Evolutionary conservation across 495 filamentous ascomycete genomes (phyloP), one percentile per base, ranked within the genome.

Genomic region (Annulohypoxylon stygium): DNA sequence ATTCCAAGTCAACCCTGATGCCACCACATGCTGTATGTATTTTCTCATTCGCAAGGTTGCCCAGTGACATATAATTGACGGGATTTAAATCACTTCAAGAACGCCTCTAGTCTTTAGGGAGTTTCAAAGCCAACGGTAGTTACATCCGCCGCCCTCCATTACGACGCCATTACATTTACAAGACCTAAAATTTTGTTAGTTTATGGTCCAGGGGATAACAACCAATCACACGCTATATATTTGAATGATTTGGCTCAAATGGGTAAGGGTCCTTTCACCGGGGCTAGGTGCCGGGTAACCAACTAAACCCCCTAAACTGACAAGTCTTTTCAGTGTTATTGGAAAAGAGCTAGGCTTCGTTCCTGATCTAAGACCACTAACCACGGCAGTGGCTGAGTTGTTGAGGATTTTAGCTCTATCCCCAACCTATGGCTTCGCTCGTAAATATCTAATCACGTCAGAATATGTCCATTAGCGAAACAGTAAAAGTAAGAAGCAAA

Each of bases 191-290:
- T 50, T 14, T 16, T 45, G 43, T 9, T 36, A 54, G 51, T 37
- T 53, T 70, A 26, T 41, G 14, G 14, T 12, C 53, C 18, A 3
- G 61, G 12, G 11, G 5, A 8, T 23, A 12, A 20, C 18, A 26
- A 33, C 71, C 71, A 74, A 74, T 74, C 20, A 34, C 0, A 54
- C 18, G 12, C 18, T 25, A 5, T 12, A n/a, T 14, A 63, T 70
- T n/a, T 12, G 23, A 12, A 47, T n/a, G 53, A 8, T 47, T 20
- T n/a, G 23, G 58, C 62, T 53, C 18, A 62, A 74, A 70, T 55
- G 67, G 67, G 71, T 61, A 74, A 74, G 58, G 62, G 25, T 50
- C 20, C 45, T 51, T 63, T 33, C 25, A 20, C 59, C 45, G 14
- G 60, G 45, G 51, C 16, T 43, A 43, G 39, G 12, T 43, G 14